Evolutionary conservation across 495 filamentous ascomycete genomes (phyloP), one percentile per base, ranked within the genome.

Genomic region (Penicillium ochrochloron): DNA sequence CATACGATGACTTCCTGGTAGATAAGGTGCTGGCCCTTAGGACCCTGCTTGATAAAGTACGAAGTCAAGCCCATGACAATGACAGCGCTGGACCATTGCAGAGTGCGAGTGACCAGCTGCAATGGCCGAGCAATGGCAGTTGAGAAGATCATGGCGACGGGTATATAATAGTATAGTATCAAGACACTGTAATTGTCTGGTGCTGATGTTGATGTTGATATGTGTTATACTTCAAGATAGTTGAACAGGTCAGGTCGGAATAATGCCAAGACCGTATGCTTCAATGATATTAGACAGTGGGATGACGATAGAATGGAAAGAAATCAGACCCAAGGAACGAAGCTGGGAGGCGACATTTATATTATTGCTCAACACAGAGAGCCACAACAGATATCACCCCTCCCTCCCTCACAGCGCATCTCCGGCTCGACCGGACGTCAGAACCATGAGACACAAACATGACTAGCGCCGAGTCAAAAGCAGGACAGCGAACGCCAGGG

Each of bases 11-110:
- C 81, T 65, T 84, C 76, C 42, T 82, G 76, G 73, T 84, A 89
- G 67, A 84, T 81, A 42, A 85, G 67, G 50, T 82, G 82, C 57
- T 75, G 70, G 9, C 78, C 76, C 21, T 66, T 68, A 5, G 78
- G 76, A 21, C 79, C 76, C 41, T 69, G 70, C 33, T 70, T 66
- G 74, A 87, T 83, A 61, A 84, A 83, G 73, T 81, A 87, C 23
- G 85, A 82, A 5, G 84, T 75, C 52, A 89, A 79, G 58, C 84
- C 84, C 79, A 89, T 82, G 12, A 87, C 85, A 62, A 89, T 88
- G 48, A 86, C 83, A 25, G 85, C 78, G 42, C 83, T 86, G 41
- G 76, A 69, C 86, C 86, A 88, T 60, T 82, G 80, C 66, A 82
- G 19, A 2, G 65, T 42, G 2, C 80, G 76, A 27, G 64, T 69